A percentile compares a stretch with the other conserved stretches of the same genome.
phyloP scores from a whole-genome alignment of 306 rosid genomes.

The Fragaria vesca region DNA sequence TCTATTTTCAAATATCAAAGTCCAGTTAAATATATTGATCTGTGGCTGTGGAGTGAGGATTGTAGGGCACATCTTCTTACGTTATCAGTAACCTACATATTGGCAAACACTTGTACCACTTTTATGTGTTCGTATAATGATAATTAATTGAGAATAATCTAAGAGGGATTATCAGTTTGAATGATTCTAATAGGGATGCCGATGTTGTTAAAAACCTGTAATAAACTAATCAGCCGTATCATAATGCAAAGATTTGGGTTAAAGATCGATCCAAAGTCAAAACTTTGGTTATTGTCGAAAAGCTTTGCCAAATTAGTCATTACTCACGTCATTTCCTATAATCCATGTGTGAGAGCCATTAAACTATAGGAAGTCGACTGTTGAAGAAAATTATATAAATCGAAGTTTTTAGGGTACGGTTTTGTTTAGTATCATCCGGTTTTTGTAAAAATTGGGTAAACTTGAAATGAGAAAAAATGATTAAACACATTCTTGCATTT shows the following conservation, averaged over 20 bases:
- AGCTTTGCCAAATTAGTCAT: neutral
- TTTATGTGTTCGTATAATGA: no score
- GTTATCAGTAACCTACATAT: neutral
- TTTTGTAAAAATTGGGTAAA: no score
- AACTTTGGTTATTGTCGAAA: neutral
- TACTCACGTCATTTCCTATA: neutral
- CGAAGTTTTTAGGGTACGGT: no score
- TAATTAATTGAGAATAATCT: neutral
- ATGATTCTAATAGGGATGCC: neutral
- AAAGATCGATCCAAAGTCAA: neutral
- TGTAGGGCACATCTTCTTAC: neutral
- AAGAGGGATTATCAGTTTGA: neutral
- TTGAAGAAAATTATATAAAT: no score
- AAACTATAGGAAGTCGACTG: neutral
- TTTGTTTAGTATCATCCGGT: no score
- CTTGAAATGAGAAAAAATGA: no score
- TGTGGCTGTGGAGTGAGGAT: neutral
- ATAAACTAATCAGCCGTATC: neutral
- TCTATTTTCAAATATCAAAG: no score
- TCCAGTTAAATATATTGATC: neutral
- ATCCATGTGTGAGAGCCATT: neutral
- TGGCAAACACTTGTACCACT: no score
- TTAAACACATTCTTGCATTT: no score
- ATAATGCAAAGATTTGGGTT: neutral
- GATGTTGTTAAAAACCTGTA: neutral